Base-by-base conservation (phyloP, 2,329 filamentous ascomycete genomes). In the Xylariaceae sp. region DNA sequence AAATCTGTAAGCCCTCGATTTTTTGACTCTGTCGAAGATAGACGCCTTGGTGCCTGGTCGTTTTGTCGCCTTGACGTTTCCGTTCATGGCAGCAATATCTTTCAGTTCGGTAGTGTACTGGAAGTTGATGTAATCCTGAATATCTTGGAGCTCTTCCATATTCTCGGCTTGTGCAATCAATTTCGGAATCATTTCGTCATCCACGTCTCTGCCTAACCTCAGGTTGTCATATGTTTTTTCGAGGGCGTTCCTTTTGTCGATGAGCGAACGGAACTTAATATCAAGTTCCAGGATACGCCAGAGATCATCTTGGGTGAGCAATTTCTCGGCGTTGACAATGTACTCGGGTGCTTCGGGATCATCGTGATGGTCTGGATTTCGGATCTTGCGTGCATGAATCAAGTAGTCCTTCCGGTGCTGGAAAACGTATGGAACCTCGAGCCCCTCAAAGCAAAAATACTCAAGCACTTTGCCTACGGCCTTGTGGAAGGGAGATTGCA, bases 371-470 rank as follows among this genome's bases (percentile, higher is more conserved):
- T 76, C 69, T 64, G 83, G 66, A 73, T 83, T 78, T 47, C 76
- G 72, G 6, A 80, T 78, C 64, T 89, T 90, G 57, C 85, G 86
- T 19, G 88, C 87, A 63, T 97, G 90, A 49, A 99, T 95, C 39
- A 99, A 80, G 65, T 97, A 99, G 67, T 99, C 94, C 69, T 96
- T 96, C 53, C 94, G 89, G 65, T 99, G 94, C 68, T 96, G 92
- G 69, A 96, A 96, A 59, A 99, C 94, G 68, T 96, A 99, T 0
- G 94, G 92, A 1, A 96, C 90, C 68, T 99, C 94, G 60, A 92
- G 90, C 59, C 95, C 89, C 57, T 97, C 91, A 4, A 92, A 83
- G 44, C 96, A 89, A 70, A 99, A 90, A 66, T 97, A 96, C 62
- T 96, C 89, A 36, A 99, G 78, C 11, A 97, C 91, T 68, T 96